A percentile compares a stretch with the other conserved stretches of the same genome.
phyloP scores from a whole-genome alignment of 2,329 filamentous ascomycete genomes.

The Leptoxyphium fumago region DNA sequence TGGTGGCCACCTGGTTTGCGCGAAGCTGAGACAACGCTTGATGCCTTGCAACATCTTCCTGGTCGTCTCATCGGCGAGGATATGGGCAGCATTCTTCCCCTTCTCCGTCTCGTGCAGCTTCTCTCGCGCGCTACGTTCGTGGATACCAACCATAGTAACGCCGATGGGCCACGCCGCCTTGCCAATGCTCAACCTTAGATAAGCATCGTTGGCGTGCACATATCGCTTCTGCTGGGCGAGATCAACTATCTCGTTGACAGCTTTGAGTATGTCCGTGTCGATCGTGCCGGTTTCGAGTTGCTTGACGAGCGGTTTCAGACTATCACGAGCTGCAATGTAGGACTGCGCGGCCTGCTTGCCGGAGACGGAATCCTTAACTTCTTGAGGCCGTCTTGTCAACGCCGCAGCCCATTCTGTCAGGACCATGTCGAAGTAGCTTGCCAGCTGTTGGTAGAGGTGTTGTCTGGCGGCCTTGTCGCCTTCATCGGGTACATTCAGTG shows the following conservation, averaged over 20 bases:
- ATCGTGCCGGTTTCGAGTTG: conserved; percentile 73
- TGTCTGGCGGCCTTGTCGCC: conserved; percentile 49
- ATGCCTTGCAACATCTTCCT: conserved; percentile 96
- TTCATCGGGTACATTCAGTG: conserved; percentile 35
- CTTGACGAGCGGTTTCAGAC: conserved; percentile 78
- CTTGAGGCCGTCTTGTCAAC: conserved; percentile 44
- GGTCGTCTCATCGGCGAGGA: conserved; percentile 92
- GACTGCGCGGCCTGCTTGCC: conserved; percentile 70
- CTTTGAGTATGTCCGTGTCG: conserved; percentile 55
- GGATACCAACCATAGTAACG: conserved; percentile 99
- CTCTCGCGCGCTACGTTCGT: conserved; percentile 88
- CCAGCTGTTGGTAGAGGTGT: conserved; percentile 74
- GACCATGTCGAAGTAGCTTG: conserved; percentile 95
- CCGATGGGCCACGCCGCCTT: conserved; percentile 82
- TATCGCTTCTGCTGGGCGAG: conserved; percentile 83
- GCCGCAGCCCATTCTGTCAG: conserved; percentile 73
- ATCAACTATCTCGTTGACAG: conserved; percentile 81
- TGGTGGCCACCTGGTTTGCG: conserved; percentile 90
- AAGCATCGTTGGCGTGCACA: conserved; percentile 92
- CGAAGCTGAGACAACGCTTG: conserved; percentile 90
- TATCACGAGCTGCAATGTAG: conserved; percentile 76
- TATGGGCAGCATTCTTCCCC: conserved; percentile 59
- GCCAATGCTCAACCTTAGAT: conserved; percentile 71
- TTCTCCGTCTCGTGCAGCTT: conserved; percentile 62
- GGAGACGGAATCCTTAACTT: conserved; percentile 55